Evolutionary conservation across 345 rosid species (phyloP).

Genomic region (Trapa incisa): DNA sequence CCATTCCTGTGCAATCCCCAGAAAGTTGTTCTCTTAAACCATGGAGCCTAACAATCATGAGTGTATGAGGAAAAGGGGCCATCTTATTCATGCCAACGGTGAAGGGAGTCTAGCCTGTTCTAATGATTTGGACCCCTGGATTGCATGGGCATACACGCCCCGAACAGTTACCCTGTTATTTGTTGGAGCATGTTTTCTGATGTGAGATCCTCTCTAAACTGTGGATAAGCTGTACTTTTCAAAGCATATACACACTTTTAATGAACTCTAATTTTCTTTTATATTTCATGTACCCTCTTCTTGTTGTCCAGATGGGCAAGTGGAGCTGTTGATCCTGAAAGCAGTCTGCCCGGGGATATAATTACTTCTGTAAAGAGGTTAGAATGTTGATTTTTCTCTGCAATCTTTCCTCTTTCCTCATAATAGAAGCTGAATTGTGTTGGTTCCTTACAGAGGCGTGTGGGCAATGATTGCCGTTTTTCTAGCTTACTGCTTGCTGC

Average conservation of each 20-base stretch:
- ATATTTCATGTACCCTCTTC: background rate
- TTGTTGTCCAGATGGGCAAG: conserved; percentile 69
- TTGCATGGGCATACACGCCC: conserved; percentile 99
- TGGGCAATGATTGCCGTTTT: conserved; percentile 99
- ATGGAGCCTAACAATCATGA: conserved; percentile 60
- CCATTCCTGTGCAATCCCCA: too few species aligned
- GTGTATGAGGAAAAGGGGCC: conserved; percentile 39
- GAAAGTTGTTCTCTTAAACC: conserved; percentile 5
- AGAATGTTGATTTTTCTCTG: background rate
- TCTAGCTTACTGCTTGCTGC: conserved; percentile 91
- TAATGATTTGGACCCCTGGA: conserved; percentile 92
- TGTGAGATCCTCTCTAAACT: conserved; percentile 37
- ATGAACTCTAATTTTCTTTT: background rate
- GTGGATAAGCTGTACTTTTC: conserved; percentile 1
- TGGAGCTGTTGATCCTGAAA: conserved; percentile 88
- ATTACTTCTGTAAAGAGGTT: conserved; percentile 94
- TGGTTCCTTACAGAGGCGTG: conserved; percentile 56
- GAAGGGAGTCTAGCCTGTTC: conserved; percentile 15
- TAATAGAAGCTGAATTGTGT: background rate
- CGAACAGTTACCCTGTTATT: conserved; percentile 83
- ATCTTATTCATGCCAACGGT: conserved; percentile 43
- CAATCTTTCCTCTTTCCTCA: background rate
- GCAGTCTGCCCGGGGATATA: conserved; percentile 43
- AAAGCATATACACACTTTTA: background rate
- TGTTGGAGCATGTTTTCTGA: conserved; percentile 85